Conservation (phyloP, 1,139 yeast genomes). For the Geotrichum klebahnii region DNA sequence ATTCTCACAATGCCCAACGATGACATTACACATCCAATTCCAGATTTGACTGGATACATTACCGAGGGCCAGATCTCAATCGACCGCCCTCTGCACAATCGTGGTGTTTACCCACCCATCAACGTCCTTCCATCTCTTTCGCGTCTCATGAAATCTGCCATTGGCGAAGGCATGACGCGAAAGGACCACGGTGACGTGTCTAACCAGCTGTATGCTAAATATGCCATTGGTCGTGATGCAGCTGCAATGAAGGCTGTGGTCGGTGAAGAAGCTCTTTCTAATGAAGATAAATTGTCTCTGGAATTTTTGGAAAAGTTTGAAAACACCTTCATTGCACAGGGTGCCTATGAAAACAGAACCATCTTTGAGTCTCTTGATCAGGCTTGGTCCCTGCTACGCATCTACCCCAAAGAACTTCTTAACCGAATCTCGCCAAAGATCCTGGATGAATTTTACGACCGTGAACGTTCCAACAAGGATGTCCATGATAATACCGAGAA, state of each 20-base stretch:
- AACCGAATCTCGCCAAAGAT: slow-evolving; percentile 98
- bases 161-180: slow-evolving; percentile 99
- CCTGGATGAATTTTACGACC: slow-evolving; percentile 87
- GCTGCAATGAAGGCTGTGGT: slow-evolving; percentile 99
- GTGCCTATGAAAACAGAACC: slow-evolving; percentile 91
- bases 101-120: slow-evolving; percentile 98
- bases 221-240: slow-evolving; percentile 99
- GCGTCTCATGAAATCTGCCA: slow-evolving; percentile 97
- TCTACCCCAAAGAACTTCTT: slow-evolving; percentile 96
- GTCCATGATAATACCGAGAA: slow-evolving; percentile 36
- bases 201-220: slow-evolving; percentile 95
- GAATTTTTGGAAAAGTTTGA: slow-evolving; percentile 97
- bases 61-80: slow-evolving; percentile 98
- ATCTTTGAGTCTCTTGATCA: slow-evolving; percentile 93
- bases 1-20: slow-evolving; percentile 99
- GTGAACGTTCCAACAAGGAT: slow-evolving; percentile 50
- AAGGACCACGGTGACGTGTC: slow-evolving; percentile 99
- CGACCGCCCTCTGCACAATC: slow-evolving; percentile 92
- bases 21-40: slow-evolving; percentile 98
- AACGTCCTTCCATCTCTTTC: slow-evolving; percentile 95
- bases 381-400: slow-evolving; percentile 97
- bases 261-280: slow-evolving; percentile 98
- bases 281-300: slow-evolving; percentile 92
- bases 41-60: slow-evolving; percentile 98
- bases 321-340: slow-evolving; percentile 90